Percentiles rank a stretch among this genome's conserved stretches.
These are phyloP conservation scores for Nasturtium officinale DNA, from an alignment of 345 rosid genomes.

Conservation along the genomic window DNA sequence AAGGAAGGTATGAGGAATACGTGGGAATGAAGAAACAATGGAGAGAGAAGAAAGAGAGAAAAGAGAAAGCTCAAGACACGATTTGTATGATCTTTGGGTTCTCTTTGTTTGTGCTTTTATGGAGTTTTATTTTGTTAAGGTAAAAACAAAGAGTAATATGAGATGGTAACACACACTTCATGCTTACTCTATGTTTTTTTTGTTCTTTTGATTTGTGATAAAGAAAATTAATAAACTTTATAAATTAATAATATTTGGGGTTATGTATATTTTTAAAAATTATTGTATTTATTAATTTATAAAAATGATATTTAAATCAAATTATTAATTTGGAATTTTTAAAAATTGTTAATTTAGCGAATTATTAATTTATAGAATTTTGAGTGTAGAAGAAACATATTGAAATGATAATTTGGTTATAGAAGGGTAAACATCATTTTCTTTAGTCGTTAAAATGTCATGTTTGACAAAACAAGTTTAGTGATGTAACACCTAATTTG, in stretches of 20 bases:
- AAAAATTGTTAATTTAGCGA: too few species aligned
- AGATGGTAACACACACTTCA: neutral
- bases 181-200: neutral
- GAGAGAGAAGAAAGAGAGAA: constrained; percentile 47
- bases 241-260: too few species aligned
- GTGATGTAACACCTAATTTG: neutral
- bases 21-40: constrained; percentile 45
- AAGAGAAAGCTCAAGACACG: constrained; percentile 41
- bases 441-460: neutral
- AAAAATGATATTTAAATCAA: too few species aligned
- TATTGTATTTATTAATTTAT: too few species aligned
- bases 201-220: constrained; percentile 5
- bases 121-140: constrained; percentile 56
- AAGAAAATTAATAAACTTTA: constrained; percentile 1
- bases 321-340: too few species aligned
- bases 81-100: constrained; percentile 51
- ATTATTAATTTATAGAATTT: too few species aligned
- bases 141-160: neutral
- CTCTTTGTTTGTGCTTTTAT: constrained; percentile 51
- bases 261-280: too few species aligned
- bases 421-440: neutral
- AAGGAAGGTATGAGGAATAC: constrained; percentile 47
- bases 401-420: neutral
- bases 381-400: too few species aligned
- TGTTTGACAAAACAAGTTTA: constrained; percentile 3